phyloP scores from a whole-genome alignment of 225 moss, liverwort and hornwort species.

The Antitrichia curtipendula region DNA sequence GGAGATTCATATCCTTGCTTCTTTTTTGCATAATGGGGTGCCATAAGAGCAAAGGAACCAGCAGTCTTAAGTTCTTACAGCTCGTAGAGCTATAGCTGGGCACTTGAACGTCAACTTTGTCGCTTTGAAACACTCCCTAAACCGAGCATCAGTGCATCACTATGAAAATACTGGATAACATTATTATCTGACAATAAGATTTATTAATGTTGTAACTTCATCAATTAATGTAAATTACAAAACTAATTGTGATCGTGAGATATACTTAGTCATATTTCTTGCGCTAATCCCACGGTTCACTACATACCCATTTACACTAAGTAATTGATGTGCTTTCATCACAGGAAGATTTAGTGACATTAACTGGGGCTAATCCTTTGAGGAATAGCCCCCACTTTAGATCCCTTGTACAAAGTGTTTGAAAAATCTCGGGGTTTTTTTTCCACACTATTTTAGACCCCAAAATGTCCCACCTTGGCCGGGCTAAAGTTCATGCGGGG shows the following conservation, averaged over 20 bases:
- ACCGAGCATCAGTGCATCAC: too few species aligned
- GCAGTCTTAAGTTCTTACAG: neutral
- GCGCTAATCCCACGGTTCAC: neutral
- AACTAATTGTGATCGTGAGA: neutral
- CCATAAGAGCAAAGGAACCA: too few species aligned
- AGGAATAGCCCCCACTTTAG: too few species aligned
- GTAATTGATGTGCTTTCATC: neutral
- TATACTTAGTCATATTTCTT: neutral
- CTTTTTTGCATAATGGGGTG: too few species aligned
- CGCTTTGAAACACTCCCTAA: neutral
- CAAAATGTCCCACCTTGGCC: too few species aligned
- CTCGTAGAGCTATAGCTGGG: neutral
- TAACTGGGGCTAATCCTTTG: too few species aligned
- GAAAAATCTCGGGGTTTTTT: too few species aligned
- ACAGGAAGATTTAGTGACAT: too few species aligned
- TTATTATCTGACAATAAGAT: neutral
- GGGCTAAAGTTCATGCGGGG: too few species aligned
- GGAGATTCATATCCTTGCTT: too few species aligned
- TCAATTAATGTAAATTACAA: neutral
- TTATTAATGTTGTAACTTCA: neutral
- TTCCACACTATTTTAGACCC: too few species aligned
- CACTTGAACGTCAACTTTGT: neutral
- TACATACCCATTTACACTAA: neutral
- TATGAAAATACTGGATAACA: neutral
- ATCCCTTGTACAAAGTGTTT: too few species aligned